A percentile compares a stretch with the other conserved stretches of the same genome.
Evolutionary conservation across 768 basidiomycete species (phyloP).

Genomic region (Coprinopsis strossmayeri): DNA sequence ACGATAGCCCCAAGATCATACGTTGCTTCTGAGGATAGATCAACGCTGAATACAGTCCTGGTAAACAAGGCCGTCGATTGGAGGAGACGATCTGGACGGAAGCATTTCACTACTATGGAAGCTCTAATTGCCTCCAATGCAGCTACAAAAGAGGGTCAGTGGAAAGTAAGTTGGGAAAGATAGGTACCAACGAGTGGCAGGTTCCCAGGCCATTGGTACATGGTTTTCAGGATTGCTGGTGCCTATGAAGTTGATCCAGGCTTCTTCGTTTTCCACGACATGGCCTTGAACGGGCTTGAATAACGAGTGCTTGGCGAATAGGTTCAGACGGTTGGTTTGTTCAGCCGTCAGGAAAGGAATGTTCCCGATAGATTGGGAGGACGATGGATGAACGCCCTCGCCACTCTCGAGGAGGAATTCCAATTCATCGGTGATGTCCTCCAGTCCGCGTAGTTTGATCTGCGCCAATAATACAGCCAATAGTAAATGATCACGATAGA

Average conservation of each 20-base stretch:
- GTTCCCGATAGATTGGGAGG: constrained; percentile 27
- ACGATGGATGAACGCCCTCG: constrained; percentile 44
- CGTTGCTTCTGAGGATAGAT: constrained; percentile 66
- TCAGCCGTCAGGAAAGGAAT: constrained; percentile 55
- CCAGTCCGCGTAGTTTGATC: constrained; percentile 74
- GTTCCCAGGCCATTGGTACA: constrained; percentile 77
- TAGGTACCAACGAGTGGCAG: constrained; percentile 59
- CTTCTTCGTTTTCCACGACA: constrained; percentile 51
- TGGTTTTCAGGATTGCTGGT: constrained; percentile 58
- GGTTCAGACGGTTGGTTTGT: constrained; percentile 61
- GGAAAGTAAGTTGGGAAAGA: neutral
- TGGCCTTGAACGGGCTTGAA: constrained; percentile 74
- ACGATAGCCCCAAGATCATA: constrained; percentile 80
- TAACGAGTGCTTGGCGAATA: constrained; percentile 62
- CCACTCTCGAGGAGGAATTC: constrained; percentile 92
- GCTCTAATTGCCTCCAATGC: constrained; percentile 69
- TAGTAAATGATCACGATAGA: constrained; percentile 88
- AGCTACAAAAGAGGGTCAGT: constrained; percentile 31
- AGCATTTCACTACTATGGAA: constrained; percentile 78
- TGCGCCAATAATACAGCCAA: constrained; percentile 87
- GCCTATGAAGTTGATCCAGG: constrained; percentile 70
- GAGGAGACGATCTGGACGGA: constrained; percentile 87
- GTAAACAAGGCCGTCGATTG: constrained; percentile 79
- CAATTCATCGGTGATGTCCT: constrained; percentile 78
- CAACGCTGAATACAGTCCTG: constrained; percentile 67